phyloP scores from a whole-genome alignment of 345 rosid genomes.

The Gossypium ekmanianum region DNA sequence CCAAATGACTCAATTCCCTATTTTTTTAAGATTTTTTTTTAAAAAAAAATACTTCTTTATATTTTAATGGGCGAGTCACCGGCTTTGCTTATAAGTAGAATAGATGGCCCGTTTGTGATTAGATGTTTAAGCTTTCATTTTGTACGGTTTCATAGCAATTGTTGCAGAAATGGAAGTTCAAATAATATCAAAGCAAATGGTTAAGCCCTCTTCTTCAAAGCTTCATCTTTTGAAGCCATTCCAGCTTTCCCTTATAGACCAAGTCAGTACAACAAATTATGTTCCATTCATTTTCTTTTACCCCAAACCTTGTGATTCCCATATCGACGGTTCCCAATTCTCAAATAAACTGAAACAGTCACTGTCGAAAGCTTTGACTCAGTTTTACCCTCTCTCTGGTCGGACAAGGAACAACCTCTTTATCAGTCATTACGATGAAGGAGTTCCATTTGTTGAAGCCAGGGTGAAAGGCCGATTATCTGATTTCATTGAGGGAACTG shows the following conservation, averaged over 20 bases:
- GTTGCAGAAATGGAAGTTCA: neutral
- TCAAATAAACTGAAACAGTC: neutral
- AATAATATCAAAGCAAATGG: neutral
- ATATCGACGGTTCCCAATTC: neutral
- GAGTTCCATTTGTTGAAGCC: neutral
- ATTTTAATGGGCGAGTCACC: no score
- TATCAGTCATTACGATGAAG: neutral
- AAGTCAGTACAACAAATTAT: neutral
- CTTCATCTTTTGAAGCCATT: conserved; percentile 2
- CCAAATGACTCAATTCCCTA: no score
- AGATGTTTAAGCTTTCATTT: neutral
- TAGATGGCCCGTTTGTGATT: neutral
- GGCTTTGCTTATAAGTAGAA: no score
- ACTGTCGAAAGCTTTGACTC: neutral
- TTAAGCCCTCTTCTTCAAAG: neutral
- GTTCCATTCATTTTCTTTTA: neutral
- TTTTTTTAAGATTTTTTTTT: no score
- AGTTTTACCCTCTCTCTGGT: conserved; percentile 1
- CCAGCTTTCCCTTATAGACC: neutral
- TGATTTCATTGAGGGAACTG: neutral
- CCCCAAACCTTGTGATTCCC: neutral
- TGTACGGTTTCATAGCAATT: neutral
- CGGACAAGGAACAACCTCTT: neutral
- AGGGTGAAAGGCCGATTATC: neutral
- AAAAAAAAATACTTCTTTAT: no score